These are phyloP conservation scores for Leccinum variicolor DNA, from an alignment of 768 basidiomycete species.

Conservation along the genomic window DNA sequence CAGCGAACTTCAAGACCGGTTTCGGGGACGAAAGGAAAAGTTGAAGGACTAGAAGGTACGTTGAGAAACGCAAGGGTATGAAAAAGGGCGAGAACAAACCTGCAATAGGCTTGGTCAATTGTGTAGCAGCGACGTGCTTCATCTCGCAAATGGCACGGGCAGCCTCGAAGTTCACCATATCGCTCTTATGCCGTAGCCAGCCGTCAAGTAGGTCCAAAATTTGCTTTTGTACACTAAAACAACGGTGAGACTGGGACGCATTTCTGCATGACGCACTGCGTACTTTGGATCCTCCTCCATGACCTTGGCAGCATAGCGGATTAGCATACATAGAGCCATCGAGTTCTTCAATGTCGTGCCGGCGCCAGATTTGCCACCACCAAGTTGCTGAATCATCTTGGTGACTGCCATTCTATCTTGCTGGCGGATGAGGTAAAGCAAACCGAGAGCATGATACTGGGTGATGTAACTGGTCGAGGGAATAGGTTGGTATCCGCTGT, in stretches of 20 bases:
- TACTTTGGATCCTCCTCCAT: constrained; percentile 99
- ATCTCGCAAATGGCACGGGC: constrained; percentile 97
- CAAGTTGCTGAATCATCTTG: constrained; percentile 98
- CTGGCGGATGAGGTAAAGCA: constrained; percentile 92
- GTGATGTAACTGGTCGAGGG: constrained; percentile 90
- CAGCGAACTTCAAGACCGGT: constrained; percentile 93
- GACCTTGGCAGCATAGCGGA: constrained; percentile 96
- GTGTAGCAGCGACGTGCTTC: constrained; percentile 73
- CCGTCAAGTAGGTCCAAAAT: constrained; percentile 93
- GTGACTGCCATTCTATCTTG: constrained; percentile 99
- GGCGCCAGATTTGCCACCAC: constrained; percentile 80
- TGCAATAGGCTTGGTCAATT: constrained; percentile 84
- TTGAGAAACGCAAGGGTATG: constrained; percentile 7
- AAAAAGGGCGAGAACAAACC: constrained; percentile 45
- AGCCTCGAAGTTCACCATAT: constrained; percentile 99
- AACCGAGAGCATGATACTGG: constrained; percentile 94
- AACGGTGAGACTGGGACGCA: neutral
- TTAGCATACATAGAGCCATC: constrained; percentile 98
- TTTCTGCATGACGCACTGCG: constrained; percentile 26
- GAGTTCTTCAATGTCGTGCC: constrained; percentile 88
- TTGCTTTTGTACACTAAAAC: constrained; percentile 75
- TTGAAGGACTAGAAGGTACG: constrained; percentile 65
- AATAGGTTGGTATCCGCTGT: constrained; percentile 68
- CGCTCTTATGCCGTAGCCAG: constrained; percentile 97
- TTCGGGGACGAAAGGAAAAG: constrained; percentile 96